Percentiles rank a stretch among this genome's conserved stretches.
phyloP scores from a whole-genome alignment of 352 stramenopile species.

The Phytophthora vignae region DNA sequence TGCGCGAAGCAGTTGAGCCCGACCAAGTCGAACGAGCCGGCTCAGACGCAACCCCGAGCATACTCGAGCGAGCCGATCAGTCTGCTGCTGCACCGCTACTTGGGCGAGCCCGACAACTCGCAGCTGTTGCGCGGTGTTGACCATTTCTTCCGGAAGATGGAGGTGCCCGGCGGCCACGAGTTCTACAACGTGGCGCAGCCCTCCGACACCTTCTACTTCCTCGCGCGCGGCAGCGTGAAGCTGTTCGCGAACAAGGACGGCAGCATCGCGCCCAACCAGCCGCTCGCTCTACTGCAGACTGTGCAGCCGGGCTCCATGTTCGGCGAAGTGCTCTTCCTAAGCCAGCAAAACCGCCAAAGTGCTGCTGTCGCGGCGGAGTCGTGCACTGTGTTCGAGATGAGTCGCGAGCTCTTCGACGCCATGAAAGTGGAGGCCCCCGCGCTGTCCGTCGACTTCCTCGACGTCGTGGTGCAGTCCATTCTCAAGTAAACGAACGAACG shows the following conservation, averaged over 20 bases:
- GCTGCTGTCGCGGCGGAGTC: slow-evolving; percentile 45
- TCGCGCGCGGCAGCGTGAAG: slow-evolving; percentile 68
- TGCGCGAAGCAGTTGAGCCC: slow-evolving; percentile 67
- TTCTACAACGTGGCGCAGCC: slow-evolving; percentile 72
- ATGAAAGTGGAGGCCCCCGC: slow-evolving; percentile 58
- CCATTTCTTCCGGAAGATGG: slow-evolving; percentile 56
- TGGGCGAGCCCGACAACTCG: slow-evolving; percentile 70
- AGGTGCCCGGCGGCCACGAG: slow-evolving; percentile 52
- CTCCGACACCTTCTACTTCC: slow-evolving; percentile 71
- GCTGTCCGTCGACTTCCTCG: slow-evolving; percentile 73
- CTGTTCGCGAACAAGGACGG: slow-evolving; percentile 80
- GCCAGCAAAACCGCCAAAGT: slow-evolving; percentile 61
- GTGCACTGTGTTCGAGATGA: slow-evolving; percentile 72
- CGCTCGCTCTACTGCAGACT: slow-evolving; percentile 60
- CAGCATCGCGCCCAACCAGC: slow-evolving; percentile 44
- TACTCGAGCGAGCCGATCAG: slow-evolving; percentile 56
- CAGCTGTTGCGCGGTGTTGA: slow-evolving; percentile 65
- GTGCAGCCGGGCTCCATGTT: slow-evolving; percentile 80
- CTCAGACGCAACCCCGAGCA: slow-evolving; percentile 13
- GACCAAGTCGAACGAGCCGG: slow-evolving; percentile 18
- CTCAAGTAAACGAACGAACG: slow-evolving; percentile 26
- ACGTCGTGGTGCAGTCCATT: slow-evolving; percentile 83
- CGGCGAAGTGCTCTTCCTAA: slow-evolving; percentile 84
- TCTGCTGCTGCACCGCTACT: slow-evolving; percentile 77
- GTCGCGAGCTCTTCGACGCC: slow-evolving; percentile 60